Base-by-base conservation (phyloP, 75 land plant species). In the Larix kaempferi region DNA sequence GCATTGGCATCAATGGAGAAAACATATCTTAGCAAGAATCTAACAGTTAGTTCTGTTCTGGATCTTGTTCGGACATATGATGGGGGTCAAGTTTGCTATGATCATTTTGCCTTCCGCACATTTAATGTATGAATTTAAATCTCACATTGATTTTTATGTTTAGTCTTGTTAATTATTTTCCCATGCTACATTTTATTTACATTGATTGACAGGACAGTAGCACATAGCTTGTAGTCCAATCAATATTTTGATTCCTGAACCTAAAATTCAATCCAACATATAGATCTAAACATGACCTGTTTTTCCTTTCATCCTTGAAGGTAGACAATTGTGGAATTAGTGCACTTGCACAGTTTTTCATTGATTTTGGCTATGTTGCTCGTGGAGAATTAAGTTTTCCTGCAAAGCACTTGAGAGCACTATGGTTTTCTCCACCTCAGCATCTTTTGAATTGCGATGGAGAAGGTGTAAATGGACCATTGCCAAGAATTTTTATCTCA, bases 81-180 rank as follows among this genome's bases (percentile, higher is more conserved):
- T 63, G 83, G 83, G 5, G 91, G 89, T 57, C 84, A 82, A 64
- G 82, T 97, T 73, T 91, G 89, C 85, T 97, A 90, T 74, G 99
- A 97, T 82, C 99, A 97, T 80, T 86, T 97, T 73, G 99, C 99
- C 12, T 97, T 97, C 74, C 89, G 99, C 5, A 95, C 99, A 17
- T 97, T 95, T 86, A 95, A 98, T 86, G 99, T 95, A 89, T 71
- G 80, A 52, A 7, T 35, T 15, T 14, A 16, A 23, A 19, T 23
- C 54, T 49, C 74, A 27, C 39, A 1, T 73, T 10, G 22, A 73
- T 73, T 26, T 73, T 73, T 49, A 49, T 49, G 54, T 49, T 49
- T 10, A 49, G 12, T 49, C 54, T 49, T 49, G 54, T 49, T 10
- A 39, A 49, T 12, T 10, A 49, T 49, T 49, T 49, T 49, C 54